Conservation (phyloP, 495 filamentous ascomycete genomes). For the Neurospora tetraspora region DNA sequence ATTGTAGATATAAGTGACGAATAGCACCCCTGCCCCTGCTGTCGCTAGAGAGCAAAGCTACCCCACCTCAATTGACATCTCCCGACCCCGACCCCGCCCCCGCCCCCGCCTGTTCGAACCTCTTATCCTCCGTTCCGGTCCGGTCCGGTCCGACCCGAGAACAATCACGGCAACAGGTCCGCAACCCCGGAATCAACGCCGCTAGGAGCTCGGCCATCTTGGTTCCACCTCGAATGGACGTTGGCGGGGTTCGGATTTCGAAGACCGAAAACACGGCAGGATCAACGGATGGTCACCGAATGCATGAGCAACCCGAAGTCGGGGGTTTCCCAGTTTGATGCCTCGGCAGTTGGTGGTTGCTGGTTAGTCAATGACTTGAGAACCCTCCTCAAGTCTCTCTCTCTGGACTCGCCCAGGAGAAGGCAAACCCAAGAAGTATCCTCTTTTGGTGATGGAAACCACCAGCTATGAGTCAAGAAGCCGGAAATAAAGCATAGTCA, state of each 20-base stretch:
- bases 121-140: neutral
- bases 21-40: neutral
- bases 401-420: neutral
- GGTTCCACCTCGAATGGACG: neutral
- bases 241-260: neutral
- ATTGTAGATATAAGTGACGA: neutral
- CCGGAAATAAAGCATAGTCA: neutral
- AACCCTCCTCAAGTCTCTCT: neutral
- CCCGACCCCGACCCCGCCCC: neutral
- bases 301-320: neutral
- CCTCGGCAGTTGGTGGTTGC: neutral
- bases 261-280: neutral
- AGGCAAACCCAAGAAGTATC: neutral
- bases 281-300: neutral
- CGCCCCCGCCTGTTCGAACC: neutral
- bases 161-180: neutral
- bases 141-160: neutral
- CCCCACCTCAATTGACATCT: neutral
- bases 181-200: neutral
- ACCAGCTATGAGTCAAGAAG: neutral
- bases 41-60: neutral
- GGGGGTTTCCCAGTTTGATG: neutral
- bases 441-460: neutral
- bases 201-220: neutral
- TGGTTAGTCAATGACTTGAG: neutral